Conservation (phyloP, 805 yeast species). For the Geotrichum ghanense region DNA sequence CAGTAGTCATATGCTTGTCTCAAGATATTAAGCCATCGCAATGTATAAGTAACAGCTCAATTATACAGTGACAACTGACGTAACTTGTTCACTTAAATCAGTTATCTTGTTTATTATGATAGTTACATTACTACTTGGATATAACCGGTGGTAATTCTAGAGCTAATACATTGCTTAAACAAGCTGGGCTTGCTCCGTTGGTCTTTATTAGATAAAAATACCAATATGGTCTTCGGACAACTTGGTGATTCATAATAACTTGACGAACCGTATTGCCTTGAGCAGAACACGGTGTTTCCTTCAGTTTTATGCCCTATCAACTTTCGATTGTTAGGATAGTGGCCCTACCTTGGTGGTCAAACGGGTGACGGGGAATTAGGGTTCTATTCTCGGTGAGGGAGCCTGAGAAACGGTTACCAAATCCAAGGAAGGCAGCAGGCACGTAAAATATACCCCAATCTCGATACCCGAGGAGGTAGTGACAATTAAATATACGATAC, state of each 20-base stretch:
- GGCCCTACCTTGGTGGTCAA: slow-evolving; percentile 24
- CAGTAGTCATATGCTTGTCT: slow-evolving; percentile 43
- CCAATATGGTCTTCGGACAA: slow-evolving; percentile 35
- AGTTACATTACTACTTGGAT: slow-evolving; percentile 35
- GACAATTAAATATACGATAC: too few species aligned
- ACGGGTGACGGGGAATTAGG: slow-evolving; percentile 26
- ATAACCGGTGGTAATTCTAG: slow-evolving; percentile 40
- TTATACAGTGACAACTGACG: slow-evolving; percentile 39
- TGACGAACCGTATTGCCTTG: slow-evolving; percentile 33
- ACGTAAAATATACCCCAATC: too few species aligned
- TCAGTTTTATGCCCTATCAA: slow-evolving; percentile 37
- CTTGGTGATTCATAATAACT: slow-evolving; percentile 35
- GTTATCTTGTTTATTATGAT: slow-evolving; percentile 40
- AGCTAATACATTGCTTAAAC: slow-evolving; percentile 38
- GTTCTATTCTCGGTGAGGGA: too few species aligned
- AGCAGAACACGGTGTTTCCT: slow-evolving; percentile 39
- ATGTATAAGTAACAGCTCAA: slow-evolving; percentile 39
- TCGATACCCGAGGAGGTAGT: too few species aligned
- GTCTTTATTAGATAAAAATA: slow-evolving; percentile 37
- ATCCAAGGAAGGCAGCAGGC: too few species aligned
- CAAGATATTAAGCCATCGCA: slow-evolving; percentile 41
- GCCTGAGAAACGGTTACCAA: too few species aligned
- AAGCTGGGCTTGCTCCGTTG: slow-evolving; percentile 27
- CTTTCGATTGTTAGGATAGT: slow-evolving; percentile 18
- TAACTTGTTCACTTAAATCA: slow-evolving; percentile 41